Base-by-base conservation (phyloP, 768 basidiomycete genomes). In the Hericium alpestre region DNA sequence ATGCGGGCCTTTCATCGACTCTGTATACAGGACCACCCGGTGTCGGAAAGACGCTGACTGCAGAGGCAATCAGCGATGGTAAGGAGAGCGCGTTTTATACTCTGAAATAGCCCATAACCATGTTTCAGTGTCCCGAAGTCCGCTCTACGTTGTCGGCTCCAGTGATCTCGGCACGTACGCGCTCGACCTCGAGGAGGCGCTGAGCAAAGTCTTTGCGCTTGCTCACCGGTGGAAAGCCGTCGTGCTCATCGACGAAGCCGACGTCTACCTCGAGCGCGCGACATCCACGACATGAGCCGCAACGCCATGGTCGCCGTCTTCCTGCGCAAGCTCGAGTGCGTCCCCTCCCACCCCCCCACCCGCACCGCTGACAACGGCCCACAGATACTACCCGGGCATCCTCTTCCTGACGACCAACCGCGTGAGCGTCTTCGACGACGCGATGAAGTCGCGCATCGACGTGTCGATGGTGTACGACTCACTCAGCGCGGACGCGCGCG, bases 321-420 rank as follows among this genome's bases (percentile, higher is more conserved):
- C 49, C 27, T 65, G 25, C 62, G 64, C 16, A 53, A 56, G 0
- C 38, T 65, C n/a, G 64, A 65, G 53, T 27, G 25, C 25, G 25
- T 27, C 25, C 25, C 25, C 3, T 6, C 25, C 25, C 25, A 27
- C 2, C 25, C 25, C 25, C 6, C 25, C 6, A 6, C 6, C 25
- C n/a, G n/a, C n/a, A n/a, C 25, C 6, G 6, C 25, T 32, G 64
- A 27, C 27, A 32, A 23, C 2, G 23, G 6, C 27, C 27, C 6
- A 1, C 27, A 32, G 27, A 32, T 65, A 63, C 51, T 71, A 71
- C 50, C 69, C 69, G 49, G 71, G 72, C 18, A 70, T 72, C 13
- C 53, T 73, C 15, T 66, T 73, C 16, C 62, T 73, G 4, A 72
- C 71, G 6, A 72, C 72, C 3, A 73, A 72, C 50, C 47, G 67